phyloP scores from a whole-genome alignment of 2,329 filamentous ascomycete genomes.

The Neofusicoccum cordaticola region DNA sequence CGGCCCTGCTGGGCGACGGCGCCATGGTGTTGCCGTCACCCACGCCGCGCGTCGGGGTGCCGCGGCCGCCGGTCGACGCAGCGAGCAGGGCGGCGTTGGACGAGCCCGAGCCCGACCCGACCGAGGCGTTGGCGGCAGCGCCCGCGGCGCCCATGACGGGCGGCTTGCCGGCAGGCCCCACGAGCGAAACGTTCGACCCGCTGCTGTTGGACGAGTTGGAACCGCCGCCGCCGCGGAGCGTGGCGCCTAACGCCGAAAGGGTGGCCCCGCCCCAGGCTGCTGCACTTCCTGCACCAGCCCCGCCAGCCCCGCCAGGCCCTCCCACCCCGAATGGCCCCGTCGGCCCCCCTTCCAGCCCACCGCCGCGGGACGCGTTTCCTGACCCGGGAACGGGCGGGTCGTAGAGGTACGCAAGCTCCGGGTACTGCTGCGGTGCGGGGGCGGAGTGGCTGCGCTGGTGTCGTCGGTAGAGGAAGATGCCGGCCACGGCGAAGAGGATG shows the following conservation, averaged over 20 bases:
- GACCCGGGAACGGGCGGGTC: constrained; percentile 24
- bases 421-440: constrained; percentile 27
- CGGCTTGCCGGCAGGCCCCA: not conserved
- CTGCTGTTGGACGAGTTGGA: not conserved
- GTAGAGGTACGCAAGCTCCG: constrained; percentile 33
- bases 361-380: not conserved
- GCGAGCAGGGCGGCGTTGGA: constrained; percentile 1
- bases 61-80: not conserved
- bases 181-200: not conserved
- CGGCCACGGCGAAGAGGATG: constrained; percentile 33
- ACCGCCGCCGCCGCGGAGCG: not conserved
- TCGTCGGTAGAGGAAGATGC: constrained; percentile 32
- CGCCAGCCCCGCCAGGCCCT: not conserved
- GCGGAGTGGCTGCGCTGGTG: constrained; percentile 20
- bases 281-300: not conserved
- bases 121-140: not conserved
- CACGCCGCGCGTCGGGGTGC: not conserved
- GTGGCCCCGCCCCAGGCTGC: not conserved
- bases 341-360: not conserved
- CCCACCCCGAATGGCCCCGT: not conserved
- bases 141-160: not conserved
- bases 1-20: not conserved
- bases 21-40: not conserved
- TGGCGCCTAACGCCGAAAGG: not conserved
- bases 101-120: not conserved